These are phyloP conservation scores for Triticum dicoccoides DNA, from an alignment of 176 grass and related monocot genomes.

Conservation along the genomic window DNA sequence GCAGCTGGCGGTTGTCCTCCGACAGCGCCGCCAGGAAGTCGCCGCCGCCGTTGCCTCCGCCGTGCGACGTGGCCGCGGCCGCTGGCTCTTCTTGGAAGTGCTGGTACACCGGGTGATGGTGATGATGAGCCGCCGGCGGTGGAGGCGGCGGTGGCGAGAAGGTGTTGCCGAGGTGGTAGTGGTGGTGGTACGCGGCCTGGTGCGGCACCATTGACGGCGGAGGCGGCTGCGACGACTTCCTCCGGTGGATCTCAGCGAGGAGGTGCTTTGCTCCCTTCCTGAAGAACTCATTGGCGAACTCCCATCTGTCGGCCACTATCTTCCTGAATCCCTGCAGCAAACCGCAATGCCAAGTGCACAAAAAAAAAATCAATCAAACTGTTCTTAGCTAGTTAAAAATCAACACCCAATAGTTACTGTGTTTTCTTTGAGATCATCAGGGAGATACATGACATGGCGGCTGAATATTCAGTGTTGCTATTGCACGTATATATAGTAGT, in stretches of 20 bases:
- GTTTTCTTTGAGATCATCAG: not conserved
- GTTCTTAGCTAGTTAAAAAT: not conserved
- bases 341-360: not conserved
- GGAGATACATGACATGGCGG: not conserved
- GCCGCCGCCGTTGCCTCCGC: not conserved
- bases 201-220: constrained; percentile 29
- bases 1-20: constrained; percentile 81
- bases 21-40: constrained; percentile 76
- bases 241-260: constrained; percentile 81
- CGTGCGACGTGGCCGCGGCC: not conserved
- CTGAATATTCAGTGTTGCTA: not conserved
- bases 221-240: constrained; percentile 62
- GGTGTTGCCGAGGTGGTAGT: constrained; percentile 33
- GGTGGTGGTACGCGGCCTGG: constrained; percentile 38
- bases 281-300: constrained; percentile 97
- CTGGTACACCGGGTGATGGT: constrained; percentile 29
- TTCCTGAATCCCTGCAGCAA: constrained; percentile 92
- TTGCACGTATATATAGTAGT: not conserved
- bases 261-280: constrained; percentile 89
- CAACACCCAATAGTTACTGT: not conserved
- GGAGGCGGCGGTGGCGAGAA: constrained; percentile 43
- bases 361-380: not conserved
- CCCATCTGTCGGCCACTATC: constrained; percentile 91
- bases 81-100: constrained; percentile 40
- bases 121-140: not conserved